These are phyloP conservation scores for Boletus reticuloceps DNA, from an alignment of 768 basidiomycete species.

Conservation along the genomic window DNA sequence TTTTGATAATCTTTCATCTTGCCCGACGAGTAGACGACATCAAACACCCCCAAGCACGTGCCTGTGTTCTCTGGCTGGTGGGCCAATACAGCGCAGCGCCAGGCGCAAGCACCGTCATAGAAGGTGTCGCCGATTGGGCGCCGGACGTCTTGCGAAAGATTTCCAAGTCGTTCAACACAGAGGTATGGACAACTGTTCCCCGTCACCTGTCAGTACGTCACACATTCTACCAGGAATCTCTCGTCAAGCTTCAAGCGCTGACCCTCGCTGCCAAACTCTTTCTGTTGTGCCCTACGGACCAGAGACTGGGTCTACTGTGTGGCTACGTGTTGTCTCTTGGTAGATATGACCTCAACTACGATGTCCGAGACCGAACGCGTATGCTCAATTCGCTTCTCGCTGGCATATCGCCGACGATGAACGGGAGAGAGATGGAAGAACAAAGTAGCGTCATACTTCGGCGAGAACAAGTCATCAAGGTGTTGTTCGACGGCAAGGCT, in stretches of 20 bases:
- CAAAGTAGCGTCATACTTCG: constrained; percentile 74
- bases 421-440: constrained; percentile 41
- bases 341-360: constrained; percentile 84
- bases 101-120: constrained; percentile 36
- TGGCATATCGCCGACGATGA: constrained; percentile 45
- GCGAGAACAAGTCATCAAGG: constrained; percentile 75
- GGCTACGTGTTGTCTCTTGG: constrained; percentile 81
- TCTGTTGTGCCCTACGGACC: constrained; percentile 58
- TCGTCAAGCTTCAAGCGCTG: constrained; percentile 81
- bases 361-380: constrained; percentile 87
- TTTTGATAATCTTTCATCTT: constrained; percentile 74
- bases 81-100: constrained; percentile 73
- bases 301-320: constrained; percentile 50
- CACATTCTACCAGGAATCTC: constrained; percentile 40
- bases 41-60: constrained; percentile 73
- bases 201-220: background rate
- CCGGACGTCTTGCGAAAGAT: constrained; percentile 86
- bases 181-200: constrained; percentile 46
- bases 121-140: constrained; percentile 73
- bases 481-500: constrained; percentile 77
- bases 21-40: constrained; percentile 79
- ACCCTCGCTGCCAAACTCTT: constrained; percentile 86
- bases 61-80: constrained; percentile 90
- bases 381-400: constrained; percentile 70
- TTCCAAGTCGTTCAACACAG: constrained; percentile 66